Base-by-base conservation (phyloP, 257 asterid species). In the Lithospermum erythrorhizon region DNA sequence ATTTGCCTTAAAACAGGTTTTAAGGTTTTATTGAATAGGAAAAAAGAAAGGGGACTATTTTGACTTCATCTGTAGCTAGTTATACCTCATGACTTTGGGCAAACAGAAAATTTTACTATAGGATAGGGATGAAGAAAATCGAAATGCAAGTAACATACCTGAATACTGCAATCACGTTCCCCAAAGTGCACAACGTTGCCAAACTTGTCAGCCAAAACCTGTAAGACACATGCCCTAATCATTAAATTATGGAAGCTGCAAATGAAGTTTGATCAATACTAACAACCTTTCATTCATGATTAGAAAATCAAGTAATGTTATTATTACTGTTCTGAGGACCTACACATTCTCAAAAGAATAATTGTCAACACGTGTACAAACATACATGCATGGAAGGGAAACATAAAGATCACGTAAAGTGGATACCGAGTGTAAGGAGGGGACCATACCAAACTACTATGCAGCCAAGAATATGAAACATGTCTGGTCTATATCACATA, bases 131-230 rank as follows among this genome's bases (percentile, higher is more conserved):
- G 22, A 18, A 16, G 6, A 51, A 51, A 51, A 1, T 6, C 48
- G 60, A 68, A 29, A 53, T 32, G 52, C 58, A 29, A 57, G 58
- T 55, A 52, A 49, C 48, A 8, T 75, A 90, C 98, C 94, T 90
- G 96, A 74, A 90, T 90, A 72, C 98, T 90, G 65, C 98, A 90
- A 79, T 87, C 98, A 79, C 98, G 98, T 79, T 90, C 98, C 66
- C 98, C 98, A 72, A 87, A 90, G 90, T 90, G 98, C 63, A 90
- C 83, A 51, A 87, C 98, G 61, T 90, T 87, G 49, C 95, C 95
- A 65, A 54, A 82, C 67, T 87, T 90, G 75, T 90, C 98, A 17
- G 98, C 96, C 81, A 90, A 72, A 73, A 90, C 95, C 98, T 90
- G 80, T 60, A 54, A 55, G 48, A 1, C 57, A 6, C 24, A 53